Conservation (phyloP, 2,329 filamentous ascomycete genomes). For the Fusarium staphyleae region DNA sequence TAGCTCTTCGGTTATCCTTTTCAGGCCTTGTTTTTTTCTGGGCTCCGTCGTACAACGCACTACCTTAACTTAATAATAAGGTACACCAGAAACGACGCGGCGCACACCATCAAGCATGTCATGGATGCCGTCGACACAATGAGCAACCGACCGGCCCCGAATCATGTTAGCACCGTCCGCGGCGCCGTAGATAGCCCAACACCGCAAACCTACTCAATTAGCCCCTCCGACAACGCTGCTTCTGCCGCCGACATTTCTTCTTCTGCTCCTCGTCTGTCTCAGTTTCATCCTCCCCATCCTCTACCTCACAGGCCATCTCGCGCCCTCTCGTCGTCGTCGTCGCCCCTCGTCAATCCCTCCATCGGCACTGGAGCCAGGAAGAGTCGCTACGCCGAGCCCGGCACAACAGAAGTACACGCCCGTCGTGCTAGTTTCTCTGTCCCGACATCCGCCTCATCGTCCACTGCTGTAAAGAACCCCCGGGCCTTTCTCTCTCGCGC, state of each 20-base stretch:
- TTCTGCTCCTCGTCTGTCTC: conserved; percentile 32
- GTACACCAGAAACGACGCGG: conserved; percentile 11
- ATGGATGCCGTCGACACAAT: conserved; percentile 35
- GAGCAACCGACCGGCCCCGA: conserved; percentile 34
- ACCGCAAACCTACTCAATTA: conserved; percentile 29
- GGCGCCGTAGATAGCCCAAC: conserved; percentile 34
- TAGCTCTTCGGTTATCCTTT: conserved; percentile 9
- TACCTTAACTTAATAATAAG: neutral
- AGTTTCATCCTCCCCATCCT: conserved; percentile 26
- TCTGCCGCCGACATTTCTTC: conserved; percentile 37
- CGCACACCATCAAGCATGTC: conserved; percentile 22
- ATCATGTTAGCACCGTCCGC: conserved; percentile 33
- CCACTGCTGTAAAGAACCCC: conserved; percentile 47
- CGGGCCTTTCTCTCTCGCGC: conserved; percentile 51
- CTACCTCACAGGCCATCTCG: conserved; percentile 28
- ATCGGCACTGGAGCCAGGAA: conserved; percentile 58
- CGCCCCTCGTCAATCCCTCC: conserved; percentile 54
- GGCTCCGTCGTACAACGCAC: conserved; percentile 9
- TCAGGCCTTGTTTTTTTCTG: neutral
- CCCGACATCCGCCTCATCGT: conserved; percentile 57
- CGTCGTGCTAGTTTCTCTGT: conserved; percentile 69
- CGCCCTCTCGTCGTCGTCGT: conserved; percentile 38
- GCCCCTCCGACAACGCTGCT: conserved; percentile 40
- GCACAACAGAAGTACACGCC: conserved; percentile 62
- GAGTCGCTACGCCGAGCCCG: conserved; percentile 65